Conservation (phyloP, 2,329 filamentous ascomycete species). For the Fusarium pseudonygamai region DNA sequence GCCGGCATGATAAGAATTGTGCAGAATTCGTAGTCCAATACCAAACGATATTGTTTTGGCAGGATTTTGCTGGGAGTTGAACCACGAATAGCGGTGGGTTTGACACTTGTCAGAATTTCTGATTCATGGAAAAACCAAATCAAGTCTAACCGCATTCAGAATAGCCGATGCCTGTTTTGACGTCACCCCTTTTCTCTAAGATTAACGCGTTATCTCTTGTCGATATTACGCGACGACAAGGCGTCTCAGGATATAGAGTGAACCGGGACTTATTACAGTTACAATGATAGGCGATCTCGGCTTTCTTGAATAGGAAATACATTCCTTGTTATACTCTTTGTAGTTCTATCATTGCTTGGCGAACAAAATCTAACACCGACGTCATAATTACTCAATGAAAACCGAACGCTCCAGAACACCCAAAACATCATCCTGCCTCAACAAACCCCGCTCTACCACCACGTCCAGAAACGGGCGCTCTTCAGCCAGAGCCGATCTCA, state of each 20-base stretch:
- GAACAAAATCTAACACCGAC: neutral
- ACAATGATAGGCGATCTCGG: neutral
- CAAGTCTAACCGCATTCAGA: rapidly evolving
- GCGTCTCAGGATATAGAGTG: neutral
- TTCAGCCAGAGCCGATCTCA: neutral
- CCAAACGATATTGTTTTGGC: too few species aligned
- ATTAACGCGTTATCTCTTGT: neutral
- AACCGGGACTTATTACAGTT: neutral
- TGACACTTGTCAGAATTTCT: rapidly evolving
- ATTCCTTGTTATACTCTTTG: neutral
- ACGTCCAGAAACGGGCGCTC: neutral
- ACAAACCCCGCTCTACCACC: neutral
- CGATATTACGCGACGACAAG: neutral
- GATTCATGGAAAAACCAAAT: rapidly evolving
- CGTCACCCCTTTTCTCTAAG: neutral
- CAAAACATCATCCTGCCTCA: conserved; percentile 2
- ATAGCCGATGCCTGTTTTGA: neutral
- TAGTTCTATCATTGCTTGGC: neutral
- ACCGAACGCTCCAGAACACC: neutral
- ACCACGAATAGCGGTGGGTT: rapidly evolving
- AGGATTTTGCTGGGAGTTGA: neutral
- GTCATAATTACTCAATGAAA: neutral
- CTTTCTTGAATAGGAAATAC: neutral
- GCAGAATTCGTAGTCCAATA: too few species aligned
- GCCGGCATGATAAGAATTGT: rapidly evolving